Evolutionary conservation across 768 basidiomycete genomes (phyloP).

Genomic region (Mycena rebaudengoi): DNA sequence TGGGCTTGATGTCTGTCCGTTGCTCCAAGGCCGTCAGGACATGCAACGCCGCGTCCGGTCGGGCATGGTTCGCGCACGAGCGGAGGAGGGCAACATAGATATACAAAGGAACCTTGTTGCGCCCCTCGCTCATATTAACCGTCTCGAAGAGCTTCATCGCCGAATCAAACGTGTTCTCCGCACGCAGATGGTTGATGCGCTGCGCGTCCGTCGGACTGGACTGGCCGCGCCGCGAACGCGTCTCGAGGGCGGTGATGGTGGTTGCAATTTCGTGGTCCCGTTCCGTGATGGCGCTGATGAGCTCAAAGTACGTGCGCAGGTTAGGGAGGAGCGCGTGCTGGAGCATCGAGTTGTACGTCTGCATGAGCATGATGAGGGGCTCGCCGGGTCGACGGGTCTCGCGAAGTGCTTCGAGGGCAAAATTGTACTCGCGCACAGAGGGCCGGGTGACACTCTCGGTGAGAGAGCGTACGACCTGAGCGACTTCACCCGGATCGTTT

Average conservation of each 20-base stretch:
- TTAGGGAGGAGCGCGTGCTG: slow-evolving; percentile 69
- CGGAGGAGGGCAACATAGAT: slow-evolving; percentile 67
- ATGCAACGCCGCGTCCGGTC: slow-evolving; percentile 67
- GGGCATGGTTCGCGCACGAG: slow-evolving; percentile 64
- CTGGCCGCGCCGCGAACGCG: slow-evolving; percentile 40
- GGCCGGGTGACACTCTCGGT: slow-evolving; percentile 40
- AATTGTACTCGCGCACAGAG: slow-evolving; percentile 66
- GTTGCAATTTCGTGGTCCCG: slow-evolving; percentile 73
- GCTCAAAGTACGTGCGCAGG: slow-evolving; percentile 61
- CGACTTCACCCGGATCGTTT: slow-evolving; percentile 35
- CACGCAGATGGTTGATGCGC: slow-evolving; percentile 53
- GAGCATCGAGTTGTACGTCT: slow-evolving; percentile 80
- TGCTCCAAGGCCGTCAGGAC: slow-evolving; percentile 72
- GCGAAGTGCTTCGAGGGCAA: slow-evolving; percentile 63
- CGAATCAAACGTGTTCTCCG: slow-evolving; percentile 75
- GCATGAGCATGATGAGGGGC: slow-evolving; percentile 64
- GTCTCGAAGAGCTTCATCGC: slow-evolving; percentile 81
- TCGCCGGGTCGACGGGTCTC: slow-evolving; percentile 56
- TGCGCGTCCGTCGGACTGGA: slow-evolving; percentile 26
- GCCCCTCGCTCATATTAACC: slow-evolving; percentile 49
- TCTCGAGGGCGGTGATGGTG: slow-evolving; percentile 52
- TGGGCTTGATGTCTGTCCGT: slow-evolving; percentile 42
- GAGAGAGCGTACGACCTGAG: slow-evolving; percentile 48
- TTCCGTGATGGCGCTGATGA: slow-evolving; percentile 69
- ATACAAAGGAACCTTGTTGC: slow-evolving; percentile 39